Evolutionary conservation across 2,329 filamentous ascomycete species (phyloP), one percentile per base, ranked within the genome.

Genomic region (Trichocomaceae sp.): DNA sequence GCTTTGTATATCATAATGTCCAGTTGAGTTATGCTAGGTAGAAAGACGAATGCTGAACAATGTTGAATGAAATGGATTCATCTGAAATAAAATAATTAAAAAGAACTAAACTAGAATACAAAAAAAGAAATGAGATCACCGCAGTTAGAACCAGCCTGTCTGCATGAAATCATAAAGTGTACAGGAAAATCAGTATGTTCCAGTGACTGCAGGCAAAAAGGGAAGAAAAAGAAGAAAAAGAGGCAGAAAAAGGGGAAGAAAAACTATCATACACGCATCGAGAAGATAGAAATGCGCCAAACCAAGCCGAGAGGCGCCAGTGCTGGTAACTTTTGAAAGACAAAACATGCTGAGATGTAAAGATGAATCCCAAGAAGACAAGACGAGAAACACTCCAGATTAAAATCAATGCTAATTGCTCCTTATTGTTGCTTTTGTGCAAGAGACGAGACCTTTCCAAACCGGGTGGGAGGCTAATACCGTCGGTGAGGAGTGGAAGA

Each of bases 351-450:
- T 35, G 22, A n/a, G 39, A 22, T 12, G 17, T 2, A 17, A n/a
- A 42, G 6, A 10, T 13, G 31, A 15, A 35, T 15, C 12, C 2
- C 31, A 22, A 42, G 35, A 63, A 22, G 41, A 45, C n/a, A 42
- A 46, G 29, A 46, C 5, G 26, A 35, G 13, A 17, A 45, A 46
- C 9, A 13, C 35, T 15, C 41, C 22, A 29, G 23, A 31, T 17
- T 37, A 46, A 29, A 23, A 50, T 20, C 31, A 46, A 37, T 41
- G 50, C 41, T 46, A 23, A 31, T 33, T 29, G 50, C 22, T 26
- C 23, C 19, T n/a, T n/a, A 46, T n/a, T 31, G 17, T 45, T 26
- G n/a, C 29, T 46, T 52, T 52, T 52, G 39, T 44, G 44, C 49
- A 51, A 8, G 10, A 45, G n/a, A n/a, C n/a, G n/a, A 1, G 23